Conservation (phyloP, 106 monocot genomes). For the Acorus calamus region DNA sequence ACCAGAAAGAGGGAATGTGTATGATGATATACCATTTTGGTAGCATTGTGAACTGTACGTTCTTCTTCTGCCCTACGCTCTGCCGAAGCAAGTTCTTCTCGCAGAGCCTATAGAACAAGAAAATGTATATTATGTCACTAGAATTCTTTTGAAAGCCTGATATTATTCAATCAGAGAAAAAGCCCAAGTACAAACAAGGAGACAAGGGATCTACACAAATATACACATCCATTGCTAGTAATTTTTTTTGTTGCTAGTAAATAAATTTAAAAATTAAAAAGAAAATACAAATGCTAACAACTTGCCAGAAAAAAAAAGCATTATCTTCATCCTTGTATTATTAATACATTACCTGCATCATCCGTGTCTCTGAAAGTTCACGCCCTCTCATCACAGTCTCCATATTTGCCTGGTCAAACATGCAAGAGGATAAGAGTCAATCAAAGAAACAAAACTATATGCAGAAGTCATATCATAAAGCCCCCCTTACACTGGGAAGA, state of each 20-base stretch:
- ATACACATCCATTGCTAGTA: too few relatives aligned
- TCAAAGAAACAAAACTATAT: too few relatives aligned
- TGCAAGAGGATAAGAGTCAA: too few relatives aligned
- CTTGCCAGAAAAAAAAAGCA: not conserved
- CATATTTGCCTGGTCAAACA: conserved; percentile 57
- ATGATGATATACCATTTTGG: conserved; percentile 68
- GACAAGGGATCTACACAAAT: too few relatives aligned
- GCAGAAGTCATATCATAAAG: too few relatives aligned
- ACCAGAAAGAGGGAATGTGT: conserved; percentile 1
- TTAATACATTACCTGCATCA: conserved; percentile 68
- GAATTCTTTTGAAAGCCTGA: too few relatives aligned
- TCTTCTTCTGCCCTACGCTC: conserved; percentile 94
- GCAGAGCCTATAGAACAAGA: conserved; percentile 47
- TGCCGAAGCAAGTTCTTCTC: conserved; percentile 78
- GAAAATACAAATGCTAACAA: conserved; percentile 1
- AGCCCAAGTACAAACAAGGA: too few relatives aligned
- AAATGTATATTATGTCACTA: not conserved
- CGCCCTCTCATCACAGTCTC: conserved; percentile 67
- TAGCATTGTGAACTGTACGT: conserved; percentile 82
- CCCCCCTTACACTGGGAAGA: too few relatives aligned
- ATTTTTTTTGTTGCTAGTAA: too few relatives aligned
- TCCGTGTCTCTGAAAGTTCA: conserved; percentile 83
- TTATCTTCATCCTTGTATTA: not conserved
- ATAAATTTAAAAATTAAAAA: too few relatives aligned
- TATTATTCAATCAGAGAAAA: too few relatives aligned